phyloP scores from a whole-genome alignment of 2,329 filamentous ascomycete genomes.

The Aspergillus ruber region DNA sequence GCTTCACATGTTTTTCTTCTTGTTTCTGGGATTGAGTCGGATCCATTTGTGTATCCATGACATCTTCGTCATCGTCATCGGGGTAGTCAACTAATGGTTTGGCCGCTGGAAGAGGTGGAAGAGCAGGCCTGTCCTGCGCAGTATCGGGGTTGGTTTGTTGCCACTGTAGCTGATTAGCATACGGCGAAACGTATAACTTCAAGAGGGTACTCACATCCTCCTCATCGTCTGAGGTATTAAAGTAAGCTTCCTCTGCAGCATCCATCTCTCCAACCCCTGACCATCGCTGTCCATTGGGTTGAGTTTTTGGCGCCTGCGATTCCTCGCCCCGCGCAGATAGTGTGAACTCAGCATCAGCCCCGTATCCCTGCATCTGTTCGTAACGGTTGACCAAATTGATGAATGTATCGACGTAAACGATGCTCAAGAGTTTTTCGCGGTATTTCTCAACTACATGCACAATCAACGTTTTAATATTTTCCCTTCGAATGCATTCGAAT shows the following conservation, averaged over 20 bases:
- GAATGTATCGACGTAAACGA: constrained; percentile 84
- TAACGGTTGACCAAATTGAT: constrained; percentile 67
- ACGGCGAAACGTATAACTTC: constrained; percentile 7
- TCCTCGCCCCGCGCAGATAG: constrained; percentile 68
- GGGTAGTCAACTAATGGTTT: constrained; percentile 86
- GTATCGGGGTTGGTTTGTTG: constrained; percentile 27
- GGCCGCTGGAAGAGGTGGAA: constrained; percentile 53
- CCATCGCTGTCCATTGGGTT: constrained; percentile 55
- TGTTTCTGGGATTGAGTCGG: constrained; percentile 11
- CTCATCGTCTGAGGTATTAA: constrained; percentile 81
- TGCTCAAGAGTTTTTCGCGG: constrained; percentile 65
- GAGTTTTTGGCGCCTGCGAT: constrained; percentile 39
- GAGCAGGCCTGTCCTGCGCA: constrained; percentile 53
- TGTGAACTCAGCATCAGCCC: constrained; percentile 54
- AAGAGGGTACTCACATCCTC: constrained; percentile 50
- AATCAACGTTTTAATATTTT: constrained; percentile 73
- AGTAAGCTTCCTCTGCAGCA: constrained; percentile 84
- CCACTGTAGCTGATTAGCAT: constrained; percentile 17
- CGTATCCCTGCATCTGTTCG: constrained; percentile 68
- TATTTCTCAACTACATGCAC: constrained; percentile 79
- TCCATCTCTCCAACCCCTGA: constrained; percentile 77
- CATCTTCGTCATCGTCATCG: constrained; percentile 76
- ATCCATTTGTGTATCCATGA: constrained; percentile 51
- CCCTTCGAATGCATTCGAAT: constrained; percentile 82
- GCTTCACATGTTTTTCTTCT: constrained; percentile 12